These are phyloP conservation scores for Fremontodendron californicum DNA, from an alignment of 345 rosid genomes.

Conservation along the genomic window DNA sequence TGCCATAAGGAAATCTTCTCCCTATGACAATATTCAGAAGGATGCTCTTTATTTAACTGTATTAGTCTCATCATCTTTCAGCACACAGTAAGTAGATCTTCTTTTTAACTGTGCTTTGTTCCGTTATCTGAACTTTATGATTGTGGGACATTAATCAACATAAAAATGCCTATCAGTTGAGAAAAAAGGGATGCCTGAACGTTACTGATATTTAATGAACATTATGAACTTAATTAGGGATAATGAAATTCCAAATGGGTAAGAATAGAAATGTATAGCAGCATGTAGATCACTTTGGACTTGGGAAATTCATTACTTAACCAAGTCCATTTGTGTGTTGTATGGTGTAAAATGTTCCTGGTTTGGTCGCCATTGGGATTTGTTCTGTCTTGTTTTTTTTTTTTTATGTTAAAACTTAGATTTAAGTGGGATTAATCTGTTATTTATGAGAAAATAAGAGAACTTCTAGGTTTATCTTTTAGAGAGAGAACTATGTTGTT, in stretches of 20 bases:
- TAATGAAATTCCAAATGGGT: neutral
- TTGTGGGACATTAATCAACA: neutral
- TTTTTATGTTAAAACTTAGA: neutral
- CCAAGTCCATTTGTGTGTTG: no score
- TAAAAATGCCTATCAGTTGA: neutral
- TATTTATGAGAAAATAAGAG: neutral
- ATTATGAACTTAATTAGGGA: neutral
- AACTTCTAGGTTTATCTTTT: neutral
- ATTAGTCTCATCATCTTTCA: conserved; percentile 77
- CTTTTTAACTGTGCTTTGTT: neutral
- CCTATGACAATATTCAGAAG: conserved; percentile 78
- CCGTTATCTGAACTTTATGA: neutral
- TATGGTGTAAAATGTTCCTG: neutral
- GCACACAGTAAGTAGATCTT: conserved; percentile 50
- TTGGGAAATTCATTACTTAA: neutral
- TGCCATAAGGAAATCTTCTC: conserved; percentile 69
- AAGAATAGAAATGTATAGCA: neutral
- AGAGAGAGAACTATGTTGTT: no score
- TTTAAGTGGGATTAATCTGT: neutral
- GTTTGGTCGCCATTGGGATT: neutral
- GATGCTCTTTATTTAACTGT: conserved; percentile 75
- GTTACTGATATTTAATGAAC: neutral
- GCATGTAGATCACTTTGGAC: neutral
- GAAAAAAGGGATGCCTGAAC: neutral
- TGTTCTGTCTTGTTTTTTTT: neutral